phyloP scores from a whole-genome alignment of 805 yeast species.

The Isabelozyma gotoi region DNA sequence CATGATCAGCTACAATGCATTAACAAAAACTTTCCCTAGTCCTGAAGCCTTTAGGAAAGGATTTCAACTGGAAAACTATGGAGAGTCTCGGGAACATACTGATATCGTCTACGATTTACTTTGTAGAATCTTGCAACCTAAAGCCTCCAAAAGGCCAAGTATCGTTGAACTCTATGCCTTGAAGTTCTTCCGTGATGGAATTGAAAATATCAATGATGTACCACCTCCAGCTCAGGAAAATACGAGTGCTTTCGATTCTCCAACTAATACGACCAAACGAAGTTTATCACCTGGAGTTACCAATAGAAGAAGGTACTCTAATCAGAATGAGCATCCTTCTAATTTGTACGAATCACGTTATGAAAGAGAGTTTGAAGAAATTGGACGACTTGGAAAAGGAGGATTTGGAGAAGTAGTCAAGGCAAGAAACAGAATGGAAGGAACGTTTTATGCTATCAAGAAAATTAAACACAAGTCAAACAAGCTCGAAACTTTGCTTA shows the following conservation, averaged over 20 bases:
- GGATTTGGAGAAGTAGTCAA: slow-evolving; percentile 99
- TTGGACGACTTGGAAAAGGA: slow-evolving; percentile 87
- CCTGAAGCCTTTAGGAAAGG: slow-evolving; percentile 37
- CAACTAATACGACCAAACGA: not conserved
- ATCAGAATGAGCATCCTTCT: slow-evolving; percentile 9
- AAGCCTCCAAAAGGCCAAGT: slow-evolving; percentile 71
- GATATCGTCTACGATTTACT: slow-evolving; percentile 67
- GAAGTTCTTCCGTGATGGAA: slow-evolving; percentile 73
- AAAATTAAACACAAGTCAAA: slow-evolving; percentile 82
- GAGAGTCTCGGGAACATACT: slow-evolving; percentile 66
- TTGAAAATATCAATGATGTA: slow-evolving; percentile 15
- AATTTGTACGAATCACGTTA: slow-evolving; percentile 49
- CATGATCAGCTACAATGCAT: slow-evolving; percentile 51
- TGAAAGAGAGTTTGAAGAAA: slow-evolving; percentile 92
- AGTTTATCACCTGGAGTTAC: slow-evolving; percentile 11
- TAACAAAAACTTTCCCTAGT: slow-evolving; percentile 58
- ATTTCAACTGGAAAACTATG: slow-evolving; percentile 32
- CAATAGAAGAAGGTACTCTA: slow-evolving; percentile 22
- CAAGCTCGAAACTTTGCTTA: slow-evolving; percentile 75
- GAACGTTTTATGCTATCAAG: slow-evolving; percentile 91
- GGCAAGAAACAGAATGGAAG: slow-evolving; percentile 90
- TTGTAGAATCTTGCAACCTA: slow-evolving; percentile 59
- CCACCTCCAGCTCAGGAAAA: not conserved
- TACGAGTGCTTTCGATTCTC: not conserved
- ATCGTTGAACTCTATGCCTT: slow-evolving; percentile 84